These are phyloP conservation scores for Citrus unshiu DNA, from an alignment of 345 rosid species.

Conservation along the genomic window DNA sequence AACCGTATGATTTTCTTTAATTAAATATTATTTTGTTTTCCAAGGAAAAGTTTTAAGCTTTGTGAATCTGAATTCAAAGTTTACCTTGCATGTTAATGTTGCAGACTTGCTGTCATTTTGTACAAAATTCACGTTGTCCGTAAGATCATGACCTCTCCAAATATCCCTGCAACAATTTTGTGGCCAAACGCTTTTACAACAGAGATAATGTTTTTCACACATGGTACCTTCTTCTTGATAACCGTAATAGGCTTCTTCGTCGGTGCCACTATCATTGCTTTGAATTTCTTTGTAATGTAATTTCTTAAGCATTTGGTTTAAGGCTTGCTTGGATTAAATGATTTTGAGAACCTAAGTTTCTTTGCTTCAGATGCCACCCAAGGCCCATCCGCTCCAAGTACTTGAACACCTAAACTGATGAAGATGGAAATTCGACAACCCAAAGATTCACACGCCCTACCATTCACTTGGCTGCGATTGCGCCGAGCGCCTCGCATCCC, in stretches of 20 bases:
- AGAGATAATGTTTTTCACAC: too few species aligned
- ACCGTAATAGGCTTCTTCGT: too few species aligned
- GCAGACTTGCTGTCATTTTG: slow-evolving; percentile 92
- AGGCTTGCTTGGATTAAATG: slow-evolving; percentile 16
- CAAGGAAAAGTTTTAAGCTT: neutral
- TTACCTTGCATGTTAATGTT: slow-evolving; percentile 20
- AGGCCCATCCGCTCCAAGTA: slow-evolving; percentile 27
- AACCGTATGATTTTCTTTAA: too few species aligned
- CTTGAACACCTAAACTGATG: slow-evolving; percentile 5
- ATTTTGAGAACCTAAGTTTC: slow-evolving; percentile 49
- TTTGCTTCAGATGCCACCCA: slow-evolving; percentile 24
- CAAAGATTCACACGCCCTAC: too few species aligned
- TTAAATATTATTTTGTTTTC: neutral
- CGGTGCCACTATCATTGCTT: too few species aligned
- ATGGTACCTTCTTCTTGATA: too few species aligned
- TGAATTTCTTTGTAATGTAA: too few species aligned
- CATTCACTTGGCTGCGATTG: too few species aligned
- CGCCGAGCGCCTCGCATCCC: too few species aligned
- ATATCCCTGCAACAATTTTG: slow-evolving; percentile 64
- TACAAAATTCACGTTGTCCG: slow-evolving; percentile 76
- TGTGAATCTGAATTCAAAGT: neutral
- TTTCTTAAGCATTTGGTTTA: too few species aligned
- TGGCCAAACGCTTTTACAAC: slow-evolving; percentile 52
- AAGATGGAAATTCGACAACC: too few species aligned
- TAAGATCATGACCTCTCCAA: slow-evolving; percentile 84